Percentiles rank a stretch among this genome's conserved stretches.
phyloP scores from a whole-genome alignment of 129 eudicot genomes.

The Flaveria sonorensis region DNA sequence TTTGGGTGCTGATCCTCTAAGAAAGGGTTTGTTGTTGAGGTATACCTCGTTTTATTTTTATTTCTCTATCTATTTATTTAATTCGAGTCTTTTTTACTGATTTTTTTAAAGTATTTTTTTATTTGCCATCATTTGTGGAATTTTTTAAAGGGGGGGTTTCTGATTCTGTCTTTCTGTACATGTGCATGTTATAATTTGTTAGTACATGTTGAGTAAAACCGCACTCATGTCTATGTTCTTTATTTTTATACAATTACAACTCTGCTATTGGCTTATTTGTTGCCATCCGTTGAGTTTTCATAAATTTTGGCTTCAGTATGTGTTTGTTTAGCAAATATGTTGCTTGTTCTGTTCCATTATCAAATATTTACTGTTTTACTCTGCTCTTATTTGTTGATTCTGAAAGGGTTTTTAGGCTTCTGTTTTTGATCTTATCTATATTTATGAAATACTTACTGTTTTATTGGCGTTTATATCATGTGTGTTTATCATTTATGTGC shows the following conservation, averaged over 20 bases:
- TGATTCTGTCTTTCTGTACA: not conserved
- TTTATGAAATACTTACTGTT: too few relatives aligned
- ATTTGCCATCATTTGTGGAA: not conserved
- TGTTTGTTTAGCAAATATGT: not conserved
- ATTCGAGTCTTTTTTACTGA: too few relatives aligned
- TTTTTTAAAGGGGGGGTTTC: not conserved
- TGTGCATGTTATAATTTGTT: not conserved
- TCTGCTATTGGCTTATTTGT: not conserved
- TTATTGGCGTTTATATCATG: too few relatives aligned
- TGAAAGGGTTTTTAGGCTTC: slow-evolving; percentile 19
- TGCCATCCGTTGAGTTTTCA: not conserved
- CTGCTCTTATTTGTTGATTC: slow-evolving; percentile 8
- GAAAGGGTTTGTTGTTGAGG: too few relatives aligned
- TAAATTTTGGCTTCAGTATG: not conserved
- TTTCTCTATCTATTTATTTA: not conserved
- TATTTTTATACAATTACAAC: too few relatives aligned
- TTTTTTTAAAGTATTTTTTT: not conserved
- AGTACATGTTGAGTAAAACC: not conserved
- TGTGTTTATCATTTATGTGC: not conserved
- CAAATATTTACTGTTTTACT: not conserved
- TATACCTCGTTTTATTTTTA: too few relatives aligned
- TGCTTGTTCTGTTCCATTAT: not conserved
- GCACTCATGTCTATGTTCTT: not conserved
- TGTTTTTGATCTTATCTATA: not conserved
- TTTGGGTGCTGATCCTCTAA: not conserved